Base-by-base conservation (phyloP, 371 early-diverging fungal genomes). In the Dinochytrium kinnereticum region DNA sequence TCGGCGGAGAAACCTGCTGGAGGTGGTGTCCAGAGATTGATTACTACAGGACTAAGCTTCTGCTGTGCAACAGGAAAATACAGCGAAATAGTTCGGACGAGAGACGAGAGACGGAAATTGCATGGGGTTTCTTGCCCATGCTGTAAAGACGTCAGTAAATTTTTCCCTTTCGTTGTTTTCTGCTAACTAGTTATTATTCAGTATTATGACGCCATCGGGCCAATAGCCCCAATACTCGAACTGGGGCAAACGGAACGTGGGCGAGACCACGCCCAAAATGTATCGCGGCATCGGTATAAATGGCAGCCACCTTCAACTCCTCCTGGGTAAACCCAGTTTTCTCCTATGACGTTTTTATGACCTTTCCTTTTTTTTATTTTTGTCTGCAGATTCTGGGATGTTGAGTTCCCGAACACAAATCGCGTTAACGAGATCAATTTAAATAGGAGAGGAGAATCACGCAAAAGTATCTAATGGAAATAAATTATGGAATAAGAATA, bases 81-180 rank as follows among this genome's bases (percentile, higher is more conserved):
- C 50, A 64, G 68, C n/a, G 81, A 81, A 71, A 79, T 81, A 21
- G 79, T 81, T 33, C 51, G 81, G 21, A 73, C 74, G 66, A 81
- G 76, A 51, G 78, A 73, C 7, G 72, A 70, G 34, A 40, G 81
- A 24, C 69, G 68, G 64, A 76, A 72, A 51, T 66, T 81, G 77
- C 81, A 81, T 64, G 81, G 76, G n/a, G 39, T 31, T 30, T 64
- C 68, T 21, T 78, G 79, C 38, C 59, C 77, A 28, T 81, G 81
- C 65, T 81, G 81, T 59, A 53, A 34, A 31, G 79, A 69, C 17
- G 81, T 80, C 51, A 51, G 38, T 73, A 26, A 28, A 19, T 21
- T 28, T 51, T 39, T 3, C 3, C 19, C 33, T 17, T 50, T 1
- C 30, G 34, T 59, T 53, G 13, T 21, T 67, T 0, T 1, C 49